Percentiles rank a stretch among this genome's conserved stretches.
phyloP scores from a whole-genome alignment of 441 rosid genomes.

The Pelargonium cotyledonis region DNA sequence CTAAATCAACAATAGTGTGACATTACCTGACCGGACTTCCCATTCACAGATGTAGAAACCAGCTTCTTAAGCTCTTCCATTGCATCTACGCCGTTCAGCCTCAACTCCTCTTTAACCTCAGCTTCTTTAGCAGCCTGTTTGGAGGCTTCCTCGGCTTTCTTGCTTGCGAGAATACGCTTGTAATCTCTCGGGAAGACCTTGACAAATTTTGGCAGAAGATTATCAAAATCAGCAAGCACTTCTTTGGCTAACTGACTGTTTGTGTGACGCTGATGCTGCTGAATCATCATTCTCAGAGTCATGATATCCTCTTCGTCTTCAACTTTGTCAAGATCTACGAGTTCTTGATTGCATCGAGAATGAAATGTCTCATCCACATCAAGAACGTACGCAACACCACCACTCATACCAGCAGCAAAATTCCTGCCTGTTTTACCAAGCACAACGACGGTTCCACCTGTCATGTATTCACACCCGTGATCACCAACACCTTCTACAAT shows the following conservation, averaged over 20 bases:
- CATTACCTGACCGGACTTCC: conserved; percentile 37
- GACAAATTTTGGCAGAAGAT: conserved; percentile 68
- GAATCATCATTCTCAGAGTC: conserved; percentile 93
- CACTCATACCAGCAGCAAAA: conserved; percentile 99
- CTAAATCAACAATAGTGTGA: no score
- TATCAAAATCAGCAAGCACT: conserved; percentile 73
- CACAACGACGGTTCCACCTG: conserved; percentile 97
- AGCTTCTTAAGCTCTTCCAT: conserved; percentile 87
- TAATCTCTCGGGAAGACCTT: conserved; percentile 98
- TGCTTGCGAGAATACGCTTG: conserved; percentile 78
- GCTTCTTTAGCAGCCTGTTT: conserved; percentile 42
- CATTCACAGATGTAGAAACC: conserved; percentile 58
- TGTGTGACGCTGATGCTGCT: conserved; percentile 93
- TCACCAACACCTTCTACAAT: conserved; percentile 99
- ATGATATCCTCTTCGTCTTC: conserved; percentile 88
- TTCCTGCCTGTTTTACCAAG: conserved; percentile 99
- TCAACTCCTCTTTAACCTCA: conserved; percentile 45
- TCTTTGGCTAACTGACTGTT: conserved; percentile 85
- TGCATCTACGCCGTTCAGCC: conserved; percentile 53
- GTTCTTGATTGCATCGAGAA: conserved; percentile 82
- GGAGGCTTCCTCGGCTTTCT: conserved; percentile 55
- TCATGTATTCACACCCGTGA: conserved; percentile 99
- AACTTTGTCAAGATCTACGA: conserved; percentile 93
- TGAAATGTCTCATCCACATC: conserved; percentile 77
- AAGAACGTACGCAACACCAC: conserved; percentile 93